Conservation (phyloP, 2,329 filamentous ascomycete genomes). For the Graphiopsis chlorocephala region DNA sequence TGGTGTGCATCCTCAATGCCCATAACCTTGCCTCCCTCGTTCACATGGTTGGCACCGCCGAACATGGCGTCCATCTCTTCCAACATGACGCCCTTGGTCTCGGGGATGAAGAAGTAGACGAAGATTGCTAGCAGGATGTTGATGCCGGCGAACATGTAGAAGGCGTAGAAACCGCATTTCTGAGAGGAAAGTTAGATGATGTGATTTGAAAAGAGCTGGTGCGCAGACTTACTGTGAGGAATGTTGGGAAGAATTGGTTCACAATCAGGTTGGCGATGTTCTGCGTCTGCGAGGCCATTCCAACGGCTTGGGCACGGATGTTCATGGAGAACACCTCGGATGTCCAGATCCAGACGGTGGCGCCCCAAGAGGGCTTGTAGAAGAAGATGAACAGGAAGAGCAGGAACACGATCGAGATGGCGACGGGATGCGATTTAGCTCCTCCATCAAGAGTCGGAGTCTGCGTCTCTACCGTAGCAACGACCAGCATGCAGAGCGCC, state of each 20-base stretch:
- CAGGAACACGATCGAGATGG: slow-evolving; percentile 66
- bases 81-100: slow-evolving; percentile 47
- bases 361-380: slow-evolving; percentile 67
- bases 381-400: slow-evolving; percentile 19
- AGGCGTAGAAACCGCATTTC: slow-evolving; percentile 56
- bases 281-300: slow-evolving; percentile 58
- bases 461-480: slow-evolving; percentile 55
- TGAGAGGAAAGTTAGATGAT: slow-evolving; percentile 21
- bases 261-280: slow-evolving; percentile 66
- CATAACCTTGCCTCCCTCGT: slow-evolving; percentile 52
- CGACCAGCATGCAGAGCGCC: slow-evolving; percentile 47
- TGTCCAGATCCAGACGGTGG: slow-evolving; percentile 70
- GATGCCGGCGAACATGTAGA: slow-evolving; percentile 55
- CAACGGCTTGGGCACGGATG: slow-evolving; percentile 67
- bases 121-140: slow-evolving; percentile 42
- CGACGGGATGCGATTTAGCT: slow-evolving; percentile 58
- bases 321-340: slow-evolving; percentile 69
- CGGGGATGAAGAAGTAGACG: slow-evolving; percentile 43
- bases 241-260: slow-evolving; percentile 68
- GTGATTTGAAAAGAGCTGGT: not conserved
- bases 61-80: slow-evolving; percentile 59
- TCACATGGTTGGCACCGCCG: slow-evolving; percentile 56
- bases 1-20: slow-evolving; percentile 37
- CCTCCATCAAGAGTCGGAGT: slow-evolving; percentile 55
- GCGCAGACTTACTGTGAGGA: slow-evolving; percentile 43